Conservation (phyloP, 805 yeast species). For the Pichia membranifaciens region DNA sequence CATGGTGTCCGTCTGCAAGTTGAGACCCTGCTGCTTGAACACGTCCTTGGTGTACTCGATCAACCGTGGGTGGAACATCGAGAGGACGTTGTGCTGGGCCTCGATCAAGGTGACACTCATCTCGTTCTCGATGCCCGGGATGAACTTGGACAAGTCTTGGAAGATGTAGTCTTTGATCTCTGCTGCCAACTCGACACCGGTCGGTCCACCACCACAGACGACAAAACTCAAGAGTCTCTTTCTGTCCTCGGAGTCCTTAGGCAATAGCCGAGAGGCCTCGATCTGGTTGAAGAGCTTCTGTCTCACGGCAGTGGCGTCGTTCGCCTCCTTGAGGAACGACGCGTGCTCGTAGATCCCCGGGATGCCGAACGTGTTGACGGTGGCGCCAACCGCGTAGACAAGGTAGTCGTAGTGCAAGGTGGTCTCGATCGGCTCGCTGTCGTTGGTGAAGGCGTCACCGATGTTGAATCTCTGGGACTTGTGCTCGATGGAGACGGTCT, state of each 20-base stretch:
- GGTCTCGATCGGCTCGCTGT: conserved; percentile 38
- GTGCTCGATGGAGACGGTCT: conserved; percentile 59
- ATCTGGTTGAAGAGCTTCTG: conserved; percentile 77
- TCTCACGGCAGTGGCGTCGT: conserved; percentile 82
- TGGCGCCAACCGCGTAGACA: conserved; percentile 92
- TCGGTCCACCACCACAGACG: conserved; percentile 98
- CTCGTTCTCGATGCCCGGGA: conserved; percentile 79
- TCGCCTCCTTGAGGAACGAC: conserved; percentile 81
- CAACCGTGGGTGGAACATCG: conserved; percentile 62
- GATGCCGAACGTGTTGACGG: conserved; percentile 89
- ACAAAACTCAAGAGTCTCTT: conserved; percentile 79
- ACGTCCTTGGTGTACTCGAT: conserved; percentile 76
- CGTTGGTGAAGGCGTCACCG: conserved; percentile 48
- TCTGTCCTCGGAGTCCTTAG: conserved; percentile 68
- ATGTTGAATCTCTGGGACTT: conserved; percentile 46
- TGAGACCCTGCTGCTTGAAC: conserved; percentile 60
- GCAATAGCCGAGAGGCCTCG: conserved; percentile 81
- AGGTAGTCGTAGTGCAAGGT: conserved; percentile 68
- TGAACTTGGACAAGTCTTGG: conserved; percentile 84
- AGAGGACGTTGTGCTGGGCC: conserved; percentile 84
- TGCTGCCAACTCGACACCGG: conserved; percentile 97
- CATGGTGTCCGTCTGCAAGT: conserved; percentile 77
- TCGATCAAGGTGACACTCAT: conserved; percentile 81
- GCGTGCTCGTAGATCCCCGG: conserved; percentile 91
- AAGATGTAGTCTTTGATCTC: conserved; percentile 91